These are phyloP conservation scores for Metschnikowia henanensis DNA, from an alignment of 805 yeast genomes.

Conservation along the genomic window DNA sequence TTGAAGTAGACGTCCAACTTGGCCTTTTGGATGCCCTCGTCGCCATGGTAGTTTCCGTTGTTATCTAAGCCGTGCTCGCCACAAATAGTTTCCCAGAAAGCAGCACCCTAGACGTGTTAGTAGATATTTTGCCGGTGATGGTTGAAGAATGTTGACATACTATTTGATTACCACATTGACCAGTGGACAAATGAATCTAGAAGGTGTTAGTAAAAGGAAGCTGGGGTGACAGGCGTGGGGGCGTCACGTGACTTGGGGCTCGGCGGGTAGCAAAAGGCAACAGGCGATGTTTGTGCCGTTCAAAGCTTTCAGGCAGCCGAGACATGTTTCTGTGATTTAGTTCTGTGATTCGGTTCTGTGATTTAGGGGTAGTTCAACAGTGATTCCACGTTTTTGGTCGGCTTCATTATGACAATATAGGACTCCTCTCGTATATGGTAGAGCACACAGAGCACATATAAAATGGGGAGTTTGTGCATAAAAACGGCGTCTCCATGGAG, in stretches of 20 bases:
- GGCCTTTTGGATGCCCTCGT: constrained; percentile 44
- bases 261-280: not conserved
- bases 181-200: constrained; percentile 92
- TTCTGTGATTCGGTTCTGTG: too few species aligned
- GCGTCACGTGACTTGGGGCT: not conserved
- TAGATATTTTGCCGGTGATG: not conserved
- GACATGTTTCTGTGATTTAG: too few species aligned
- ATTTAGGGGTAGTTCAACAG: too few species aligned
- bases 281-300: too few species aligned
- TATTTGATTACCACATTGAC: constrained; percentile 99
- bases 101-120: constrained; percentile 62
- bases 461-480: too few species aligned
- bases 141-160: constrained; percentile 42
- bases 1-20: constrained; percentile 83
- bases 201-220: constrained; percentile 13
- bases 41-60: constrained; percentile 64
- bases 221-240: too few species aligned
- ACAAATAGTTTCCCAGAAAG: constrained; percentile 91
- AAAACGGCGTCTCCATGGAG: too few species aligned
- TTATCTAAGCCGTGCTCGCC: constrained; percentile 82
- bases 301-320: too few species aligned
- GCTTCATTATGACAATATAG: too few species aligned
- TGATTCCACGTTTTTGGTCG: too few species aligned
- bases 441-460: too few species aligned
- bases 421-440: too few species aligned